phyloP scores from a whole-genome alignment of 176 grass and related monocot species.

The Ensete ventricosum region DNA sequence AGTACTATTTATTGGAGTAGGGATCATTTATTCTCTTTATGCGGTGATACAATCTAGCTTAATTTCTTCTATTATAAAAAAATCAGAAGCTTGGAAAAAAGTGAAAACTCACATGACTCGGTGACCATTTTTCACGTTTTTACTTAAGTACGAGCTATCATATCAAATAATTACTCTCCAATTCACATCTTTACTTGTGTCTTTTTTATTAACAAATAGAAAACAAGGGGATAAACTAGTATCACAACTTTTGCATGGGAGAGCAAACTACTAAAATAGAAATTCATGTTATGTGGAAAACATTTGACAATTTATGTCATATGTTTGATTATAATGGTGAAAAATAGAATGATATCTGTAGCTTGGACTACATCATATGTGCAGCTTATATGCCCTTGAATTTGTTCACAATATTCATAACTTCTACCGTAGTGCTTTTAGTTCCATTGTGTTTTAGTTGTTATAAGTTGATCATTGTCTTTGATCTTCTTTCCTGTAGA shows the following conservation, averaged over 20 bases:
- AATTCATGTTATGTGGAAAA: no score
- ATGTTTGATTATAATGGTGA: background rate
- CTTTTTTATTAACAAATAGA: no score
- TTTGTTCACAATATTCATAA: background rate
- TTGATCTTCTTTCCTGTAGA: constrained; percentile 32
- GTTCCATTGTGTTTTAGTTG: background rate
- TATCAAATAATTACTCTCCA: no score
- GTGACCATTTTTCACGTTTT: no score
- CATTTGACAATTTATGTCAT: background rate
- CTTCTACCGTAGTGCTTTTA: background rate
- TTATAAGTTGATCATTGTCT: no score
- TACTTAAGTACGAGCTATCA: no score
- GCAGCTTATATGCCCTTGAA: background rate
- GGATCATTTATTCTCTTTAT: background rate
- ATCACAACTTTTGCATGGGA: no score
- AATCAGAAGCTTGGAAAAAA: background rate
- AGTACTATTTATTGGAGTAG: no score
- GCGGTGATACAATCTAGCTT: background rate
- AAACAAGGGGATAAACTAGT: no score
- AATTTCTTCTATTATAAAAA: background rate
- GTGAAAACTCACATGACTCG: no score
- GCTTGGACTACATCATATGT: background rate
- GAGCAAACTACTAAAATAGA: no score
- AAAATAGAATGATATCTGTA: background rate
- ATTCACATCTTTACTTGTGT: no score